These are phyloP conservation scores for Plasmodium billcollinsi DNA, from an alignment of 169 alveolate species.

Conservation along the genomic window DNA sequence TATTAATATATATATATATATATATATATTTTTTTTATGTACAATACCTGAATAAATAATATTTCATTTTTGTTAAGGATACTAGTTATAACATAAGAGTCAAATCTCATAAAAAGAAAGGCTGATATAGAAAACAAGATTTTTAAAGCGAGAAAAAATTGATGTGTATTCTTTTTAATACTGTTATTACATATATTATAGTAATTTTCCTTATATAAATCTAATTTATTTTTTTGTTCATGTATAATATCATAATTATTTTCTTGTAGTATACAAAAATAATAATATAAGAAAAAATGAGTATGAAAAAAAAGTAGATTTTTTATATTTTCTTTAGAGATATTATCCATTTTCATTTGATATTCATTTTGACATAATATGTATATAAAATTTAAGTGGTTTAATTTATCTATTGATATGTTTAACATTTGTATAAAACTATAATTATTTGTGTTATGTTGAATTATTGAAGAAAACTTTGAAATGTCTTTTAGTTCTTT, in stretches of 20 bases:
- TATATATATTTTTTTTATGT: background rate
- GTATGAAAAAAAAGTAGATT: constrained; percentile 23
- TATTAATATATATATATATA: background rate
- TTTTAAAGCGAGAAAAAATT: constrained; percentile 41
- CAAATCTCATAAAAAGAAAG: constrained; percentile 57
- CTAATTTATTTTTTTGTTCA: background rate
- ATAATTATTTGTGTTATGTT: constrained; percentile 1
- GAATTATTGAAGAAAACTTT: background rate
- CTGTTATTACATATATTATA: constrained; percentile 22
- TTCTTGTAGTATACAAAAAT: constrained; percentile 15
- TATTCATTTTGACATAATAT: constrained; percentile 70
- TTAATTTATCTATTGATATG: constrained; percentile 49
- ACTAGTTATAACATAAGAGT: constrained; percentile 5
- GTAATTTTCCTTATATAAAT: constrained; percentile 38
- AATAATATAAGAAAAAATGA: constrained; percentile 48
- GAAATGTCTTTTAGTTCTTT: background rate
- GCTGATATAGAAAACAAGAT: constrained; percentile 48
- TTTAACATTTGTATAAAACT: constrained; percentile 13
- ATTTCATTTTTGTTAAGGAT: constrained; percentile 20
- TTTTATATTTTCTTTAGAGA: constrained; percentile 16
- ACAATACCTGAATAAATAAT: constrained; percentile 42
- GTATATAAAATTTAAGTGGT: constrained; percentile 32
- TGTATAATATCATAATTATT: background rate
- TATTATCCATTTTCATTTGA: constrained; percentile 5
- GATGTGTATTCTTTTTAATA: constrained; percentile 11